Conservation (phyloP, 2,329 filamentous ascomycete species). For the Aspergillus ustus region DNA sequence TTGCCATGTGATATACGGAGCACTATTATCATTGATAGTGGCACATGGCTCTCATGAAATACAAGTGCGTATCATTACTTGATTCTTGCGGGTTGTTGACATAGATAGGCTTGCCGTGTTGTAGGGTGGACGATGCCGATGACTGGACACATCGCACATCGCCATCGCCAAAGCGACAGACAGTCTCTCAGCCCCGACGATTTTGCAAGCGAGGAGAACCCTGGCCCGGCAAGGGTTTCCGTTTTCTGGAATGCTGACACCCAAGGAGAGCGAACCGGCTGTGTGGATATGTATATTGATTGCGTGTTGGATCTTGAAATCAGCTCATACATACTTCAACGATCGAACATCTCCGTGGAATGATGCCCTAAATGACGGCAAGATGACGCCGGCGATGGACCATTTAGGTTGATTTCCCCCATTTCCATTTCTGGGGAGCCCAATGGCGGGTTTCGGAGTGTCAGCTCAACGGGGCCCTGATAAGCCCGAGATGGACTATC, state of each 20-base stretch:
- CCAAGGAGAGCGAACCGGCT: background rate
- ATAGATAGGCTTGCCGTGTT: background rate
- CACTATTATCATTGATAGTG: background rate
- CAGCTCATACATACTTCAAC: background rate
- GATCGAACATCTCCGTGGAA: background rate
- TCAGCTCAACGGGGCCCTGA: slow-evolving; percentile 4
- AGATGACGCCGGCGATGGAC: background rate
- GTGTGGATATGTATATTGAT: background rate
- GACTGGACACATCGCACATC: background rate
- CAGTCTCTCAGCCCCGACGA: background rate
- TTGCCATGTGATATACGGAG: background rate
- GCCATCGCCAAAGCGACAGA: background rate
- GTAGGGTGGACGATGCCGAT: background rate
- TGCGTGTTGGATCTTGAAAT: background rate
- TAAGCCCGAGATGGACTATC: slow-evolving; percentile 8
- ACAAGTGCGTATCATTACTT: background rate
- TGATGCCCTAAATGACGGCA: background rate
- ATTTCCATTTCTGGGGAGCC: background rate
- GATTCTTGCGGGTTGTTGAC: background rate
- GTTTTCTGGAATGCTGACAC: background rate
- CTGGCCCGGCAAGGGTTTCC: background rate
- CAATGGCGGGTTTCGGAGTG: background rate
- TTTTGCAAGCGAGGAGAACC: background rate
- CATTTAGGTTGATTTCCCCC: too few species aligned
- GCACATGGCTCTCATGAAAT: background rate